Evolutionary conservation across 148 eudicot species (phyloP), one percentile per base, ranked within the genome.

Genomic region (Nyssa sinensis): DNA sequence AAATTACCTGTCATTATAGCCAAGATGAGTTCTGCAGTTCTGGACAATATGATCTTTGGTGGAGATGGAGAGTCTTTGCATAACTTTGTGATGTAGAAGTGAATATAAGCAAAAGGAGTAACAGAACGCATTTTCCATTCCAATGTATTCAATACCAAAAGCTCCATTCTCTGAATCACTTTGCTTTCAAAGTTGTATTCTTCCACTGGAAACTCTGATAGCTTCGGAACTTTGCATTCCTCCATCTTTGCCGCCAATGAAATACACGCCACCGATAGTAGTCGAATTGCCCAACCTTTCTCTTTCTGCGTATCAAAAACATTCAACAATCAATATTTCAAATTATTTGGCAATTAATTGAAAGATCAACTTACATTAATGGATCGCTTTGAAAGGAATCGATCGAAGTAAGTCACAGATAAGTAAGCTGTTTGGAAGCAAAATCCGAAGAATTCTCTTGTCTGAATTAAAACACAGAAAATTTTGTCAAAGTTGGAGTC

Each of bases 181-280:
- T 74, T 72, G 30, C 78, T 33, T 66, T 81, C 84, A 44, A 84
- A 88, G 7, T 60, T 72, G 67, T 69, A 73, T 0, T 77, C 78
- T 41, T 77, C 81, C 14, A 17, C 57, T 17, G 35, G 72, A 62
- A 74, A 77, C 33, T 74, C 81, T 3, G 83, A 72, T 71, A 84
- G 58, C 5, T 35, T 57, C 8, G 84, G 85, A 19, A 69, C 85
- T 1, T 2, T 77, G 16, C 37, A 32, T 41, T 88, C 90, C 70
- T 88, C 88, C 81, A 88, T 55, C 62, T 86, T 88, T 29, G 90
- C 87, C 28, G 91, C 91, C 63, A 88, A 23, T 30, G 84, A 77
- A 49, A 88, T 55, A 64, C 91, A 83, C 29, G 87, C 87, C 39
- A 84, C 29, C 14, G 83, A 77, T 32, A 88, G 66, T 44, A 88